These are phyloP conservation scores for Yarrowia sp. DNA, from an alignment of 805 yeast genomes.

Conservation along the genomic window DNA sequence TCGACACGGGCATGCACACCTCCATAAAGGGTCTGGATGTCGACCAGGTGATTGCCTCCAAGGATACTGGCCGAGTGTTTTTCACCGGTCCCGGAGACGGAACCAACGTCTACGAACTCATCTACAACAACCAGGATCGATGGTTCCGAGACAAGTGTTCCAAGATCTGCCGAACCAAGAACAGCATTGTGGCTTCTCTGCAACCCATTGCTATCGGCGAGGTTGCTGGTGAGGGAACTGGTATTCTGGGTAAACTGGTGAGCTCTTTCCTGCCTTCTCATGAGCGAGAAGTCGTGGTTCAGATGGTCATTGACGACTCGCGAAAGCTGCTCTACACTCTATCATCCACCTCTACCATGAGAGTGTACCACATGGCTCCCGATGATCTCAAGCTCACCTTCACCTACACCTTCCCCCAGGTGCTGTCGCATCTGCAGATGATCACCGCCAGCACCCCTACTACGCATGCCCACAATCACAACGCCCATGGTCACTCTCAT, in stretches of 20 bases:
- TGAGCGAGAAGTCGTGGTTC: constrained; percentile 65
- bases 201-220: constrained; percentile 41
- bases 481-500: constrained; percentile 8
- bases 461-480: background rate
- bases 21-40: constrained; percentile 80
- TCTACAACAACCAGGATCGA: constrained; percentile 79
- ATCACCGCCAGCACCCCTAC: constrained; percentile 37
- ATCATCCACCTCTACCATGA: constrained; percentile 79
- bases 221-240: constrained; percentile 26
- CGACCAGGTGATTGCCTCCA: constrained; percentile 64
- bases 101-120: constrained; percentile 81
- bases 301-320: constrained; percentile 75
- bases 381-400: constrained; percentile 50
- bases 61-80: constrained; percentile 76
- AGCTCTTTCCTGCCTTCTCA: constrained; percentile 46
- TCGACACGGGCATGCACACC: constrained; percentile 82
- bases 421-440: constrained; percentile 48
- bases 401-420: constrained; percentile 47
- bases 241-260: constrained; percentile 42
- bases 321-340: constrained; percentile 81
- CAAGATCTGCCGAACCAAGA: constrained; percentile 81
- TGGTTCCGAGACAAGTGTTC: constrained; percentile 87
- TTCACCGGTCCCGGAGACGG: constrained; percentile 85
- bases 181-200: constrained; percentile 57
- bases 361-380: constrained; percentile 70